Percentiles rank a stretch among this genome's conserved stretches.
Conservation (phyloP, 2,329 filamentous ascomycete genomes). For the Fusarium nelsonii region DNA sequence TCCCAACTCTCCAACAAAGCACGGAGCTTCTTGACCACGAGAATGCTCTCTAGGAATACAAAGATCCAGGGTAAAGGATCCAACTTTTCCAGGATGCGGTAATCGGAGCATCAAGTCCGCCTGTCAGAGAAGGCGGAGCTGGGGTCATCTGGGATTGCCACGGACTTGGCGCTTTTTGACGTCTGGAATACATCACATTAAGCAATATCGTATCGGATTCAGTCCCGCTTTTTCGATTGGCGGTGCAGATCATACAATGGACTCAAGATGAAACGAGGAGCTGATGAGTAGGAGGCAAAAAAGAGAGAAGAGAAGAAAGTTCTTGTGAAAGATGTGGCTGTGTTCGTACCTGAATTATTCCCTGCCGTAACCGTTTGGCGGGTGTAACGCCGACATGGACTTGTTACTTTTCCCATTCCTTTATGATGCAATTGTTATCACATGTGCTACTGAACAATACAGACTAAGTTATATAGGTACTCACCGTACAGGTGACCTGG, state of each 20-base stretch:
- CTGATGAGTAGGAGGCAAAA: neutral
- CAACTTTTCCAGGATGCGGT: neutral
- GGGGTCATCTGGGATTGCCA: neutral
- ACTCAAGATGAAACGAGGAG: neutral
- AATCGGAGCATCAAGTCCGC: conserved; percentile 7
- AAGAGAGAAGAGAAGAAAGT: neutral
- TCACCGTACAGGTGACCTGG: neutral
- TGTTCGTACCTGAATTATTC: conserved; percentile 15
- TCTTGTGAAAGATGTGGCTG: conserved; percentile 5
- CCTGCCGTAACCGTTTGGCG: neutral
- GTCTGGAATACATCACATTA: conserved; percentile 2
- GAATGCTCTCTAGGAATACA: conserved; percentile 1
- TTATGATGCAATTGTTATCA: conserved; percentile 18
- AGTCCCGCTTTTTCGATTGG: conserved; percentile 4
- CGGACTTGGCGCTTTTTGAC: conserved; percentile 6
- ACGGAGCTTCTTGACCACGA: neutral
- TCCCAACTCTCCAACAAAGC: neutral
- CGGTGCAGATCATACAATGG: conserved; percentile 2
- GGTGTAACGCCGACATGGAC: neutral
- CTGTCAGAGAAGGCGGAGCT: neutral
- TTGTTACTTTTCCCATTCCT: neutral
- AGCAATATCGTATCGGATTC: neutral
- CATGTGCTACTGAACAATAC: neutral
- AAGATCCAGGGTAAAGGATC: neutral
- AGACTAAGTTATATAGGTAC: neutral